phyloP scores from a whole-genome alignment of 305 asterid species.

The Fraxinus baroniana region DNA sequence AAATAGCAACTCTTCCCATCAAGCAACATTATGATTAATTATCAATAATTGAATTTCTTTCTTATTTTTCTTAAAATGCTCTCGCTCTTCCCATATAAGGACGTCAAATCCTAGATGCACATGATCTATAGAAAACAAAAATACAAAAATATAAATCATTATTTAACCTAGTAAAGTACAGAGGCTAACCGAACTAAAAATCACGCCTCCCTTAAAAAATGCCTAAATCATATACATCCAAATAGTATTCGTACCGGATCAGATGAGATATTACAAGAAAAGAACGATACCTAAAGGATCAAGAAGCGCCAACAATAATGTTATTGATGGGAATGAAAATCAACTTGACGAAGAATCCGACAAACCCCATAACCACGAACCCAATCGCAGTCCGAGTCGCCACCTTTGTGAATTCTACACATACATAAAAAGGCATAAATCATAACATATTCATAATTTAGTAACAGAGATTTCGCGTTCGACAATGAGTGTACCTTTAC shows the following conservation, averaged over 20 bases:
- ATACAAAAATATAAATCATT: background rate
- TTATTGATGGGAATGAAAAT: constrained; percentile 81
- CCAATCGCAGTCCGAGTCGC: constrained; percentile 76
- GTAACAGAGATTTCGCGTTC: background rate
- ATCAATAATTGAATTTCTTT: background rate
- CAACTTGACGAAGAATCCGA: constrained; percentile 73
- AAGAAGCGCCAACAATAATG: constrained; percentile 66
- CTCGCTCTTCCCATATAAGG: background rate
- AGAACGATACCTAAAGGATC: constrained; percentile 1
- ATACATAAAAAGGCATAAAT: background rate
- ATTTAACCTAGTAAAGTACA: background rate
- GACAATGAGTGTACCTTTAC: constrained; percentile 53
- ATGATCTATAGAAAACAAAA: background rate
- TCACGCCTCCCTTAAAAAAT: background rate
- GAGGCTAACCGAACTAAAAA: background rate
- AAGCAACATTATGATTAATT: background rate
- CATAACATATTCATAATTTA: background rate
- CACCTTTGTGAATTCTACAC: constrained; percentile 69
- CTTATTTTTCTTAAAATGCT: background rate
- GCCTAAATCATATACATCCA: background rate
- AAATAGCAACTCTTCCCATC: background rate
- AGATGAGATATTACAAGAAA: background rate
- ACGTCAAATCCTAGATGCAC: background rate
- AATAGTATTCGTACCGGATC: background rate
- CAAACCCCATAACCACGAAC: constrained; percentile 78